Evolutionary conservation across 768 basidiomycete genomes (phyloP), one percentile per base, ranked within the genome.

Genomic region (Naganishia onofrii): DNA sequence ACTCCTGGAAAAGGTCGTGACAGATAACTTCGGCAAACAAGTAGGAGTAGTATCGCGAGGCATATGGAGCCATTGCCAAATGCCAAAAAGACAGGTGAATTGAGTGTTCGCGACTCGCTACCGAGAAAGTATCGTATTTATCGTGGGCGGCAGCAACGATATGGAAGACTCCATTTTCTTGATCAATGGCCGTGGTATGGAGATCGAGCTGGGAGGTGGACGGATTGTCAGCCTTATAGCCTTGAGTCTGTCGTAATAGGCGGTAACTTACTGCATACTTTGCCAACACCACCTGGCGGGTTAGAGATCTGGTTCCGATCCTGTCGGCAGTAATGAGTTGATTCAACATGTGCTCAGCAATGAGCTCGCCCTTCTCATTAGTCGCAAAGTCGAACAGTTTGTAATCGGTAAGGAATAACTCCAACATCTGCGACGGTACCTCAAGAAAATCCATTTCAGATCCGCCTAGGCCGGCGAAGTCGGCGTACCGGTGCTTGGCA

Each of bases 1-100:
- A 67, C 19, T 52, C 66, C 10, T 31, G 17, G 34, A 67, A 55
- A n/a, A 67, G 36, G 19, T 67, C 66, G 9, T 54, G 36, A n/a
- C 52, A 53, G 28, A 67, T 67, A 26, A 38, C 53, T 13, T 67
- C n/a, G 17, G 66, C 42, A 23, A 34, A 26, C 32, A 67, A n/a
- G 34, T 67, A 67, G 2, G 34, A 58, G 21, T n/a, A n/a, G n/a
- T n/a, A 36, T 38, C 7, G 23, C 17, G 6, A 32, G 7, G 21
- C 57, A 26, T 58, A 58, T 0, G 7, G 3, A 2, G 34, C 15
- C 7, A 21, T 9, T 0, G 4, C 57, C 12, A 58, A 4, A 36
- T 58, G 57, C 4, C 17, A 34, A 9, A 58, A 36, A 58, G 10
- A 15, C 10, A 58, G 34, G 57, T 2, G 57, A 36, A n/a, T n/a